Base-by-base conservation (phyloP, 2,329 filamentous ascomycete genomes). In the Stemphylium lycopersici region DNA sequence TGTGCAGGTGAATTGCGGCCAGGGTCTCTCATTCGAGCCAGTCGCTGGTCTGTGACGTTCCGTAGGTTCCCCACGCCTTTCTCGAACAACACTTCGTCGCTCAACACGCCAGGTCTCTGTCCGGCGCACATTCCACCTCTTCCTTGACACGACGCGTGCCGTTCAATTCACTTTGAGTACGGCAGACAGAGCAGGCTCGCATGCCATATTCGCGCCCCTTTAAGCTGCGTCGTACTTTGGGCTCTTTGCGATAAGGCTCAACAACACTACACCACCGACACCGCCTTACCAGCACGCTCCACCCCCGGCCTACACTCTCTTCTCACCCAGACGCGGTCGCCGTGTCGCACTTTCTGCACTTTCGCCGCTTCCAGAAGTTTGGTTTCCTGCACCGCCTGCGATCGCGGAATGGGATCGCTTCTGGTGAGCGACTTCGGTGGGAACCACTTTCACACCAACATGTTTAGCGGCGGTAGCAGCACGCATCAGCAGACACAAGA, bases 381-480 rank as follows among this genome's bases (percentile, higher is more conserved):
- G 56, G 47, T 33, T 49, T 36, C 43, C 44, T 56, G 43, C 52
- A 22, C 50, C 37, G 51, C 50, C 53, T 63, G 67, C 58, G 48
- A 61, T 61, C 68, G 76, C 76, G 83, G 80, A 74, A 87, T 86
- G 84, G 83, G 82, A 79, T 84, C 83, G 72, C 76, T 86, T 65
- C 78, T 85, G 70, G 76, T 85, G 67, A 80, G 80, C 78, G 90
- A 93, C 80, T 87, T 87, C 79, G 86, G 87, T 78, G 84, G 90
- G 76, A 87, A 91, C 78, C 84, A 86, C 78, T 88, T 89, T 77
- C 85, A 86, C 80, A 86, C 82, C 79, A 89, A 87, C 82, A 89
- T 91, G 80, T 79, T 83, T 68, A 80, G 79, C 75, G 76, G 76
- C 63, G 72, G 76, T 62, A 71, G 77, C 66, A 71, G 75, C 66